Base-by-base conservation (phyloP, 2,329 filamentous ascomycete genomes). In the Plectosphaerella sp. region DNA sequence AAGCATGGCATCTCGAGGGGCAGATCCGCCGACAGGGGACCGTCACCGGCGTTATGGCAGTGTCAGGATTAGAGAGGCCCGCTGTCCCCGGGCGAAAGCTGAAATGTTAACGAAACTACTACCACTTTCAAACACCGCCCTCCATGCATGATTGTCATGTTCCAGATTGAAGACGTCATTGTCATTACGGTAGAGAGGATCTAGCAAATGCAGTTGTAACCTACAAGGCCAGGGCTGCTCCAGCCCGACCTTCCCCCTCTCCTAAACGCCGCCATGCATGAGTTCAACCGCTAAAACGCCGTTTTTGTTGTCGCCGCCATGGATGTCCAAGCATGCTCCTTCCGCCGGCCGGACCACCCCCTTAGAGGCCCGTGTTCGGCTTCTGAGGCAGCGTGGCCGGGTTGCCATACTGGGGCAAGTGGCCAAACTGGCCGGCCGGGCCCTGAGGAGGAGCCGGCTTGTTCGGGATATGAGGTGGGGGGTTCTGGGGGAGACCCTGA, bases 361-460 rank as follows among this genome's bases (percentile, higher is more conserved):
- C 20, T 41, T 74, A 76, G 60, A 76, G 71, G 61, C 72, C 74
- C 54, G 74, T 73, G 35, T 76, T 69, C 53, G 80, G 80, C 67
- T 83, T 83, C 62, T 83, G 80, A 54, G 80, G 80, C 62, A 84
- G 64, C 33, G 78, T 78, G 33, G 80, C 79, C 53, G 80, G 80
- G 64, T 84, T 84, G 57, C 80, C 80, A 58, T 83, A 84, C 53
- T 72, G 75, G 43, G 78, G 79, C 57, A 84, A 67, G 59, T 81
- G 78, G 54, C 72, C 75, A 59, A 76, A 83, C 59, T 77, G 78
- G 20, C 59, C 59, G 49, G 62, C 63, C 45, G 70, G 69, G 43
- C 69, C 72, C 51, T 73, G 72, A 16, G 72, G 68, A 25, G 72
- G 69, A 41, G 65, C 69, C 24, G 75, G 68, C 60, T 80, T 79